A percentile compares a stretch with the other conserved stretches of the same genome.
These are phyloP conservation scores for Talaromyces verruculosus DNA, from an alignment of 2,329 filamentous ascomycete genomes.

Conservation along the genomic window DNA sequence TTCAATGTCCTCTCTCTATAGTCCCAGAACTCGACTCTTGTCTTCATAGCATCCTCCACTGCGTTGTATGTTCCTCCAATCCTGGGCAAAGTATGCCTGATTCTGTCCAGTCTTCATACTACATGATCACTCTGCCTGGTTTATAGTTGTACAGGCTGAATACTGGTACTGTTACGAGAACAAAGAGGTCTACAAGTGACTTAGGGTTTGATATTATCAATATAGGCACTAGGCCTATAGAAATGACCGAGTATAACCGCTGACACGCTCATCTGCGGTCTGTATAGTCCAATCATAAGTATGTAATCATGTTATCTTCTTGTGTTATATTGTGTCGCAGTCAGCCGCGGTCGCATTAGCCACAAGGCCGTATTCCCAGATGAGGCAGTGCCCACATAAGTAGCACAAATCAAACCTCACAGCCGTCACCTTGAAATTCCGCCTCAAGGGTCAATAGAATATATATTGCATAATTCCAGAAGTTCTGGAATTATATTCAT, in stretches of 20 bases:
- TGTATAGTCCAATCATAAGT: neutral
- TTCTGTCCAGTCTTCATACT: neutral
- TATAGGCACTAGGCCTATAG: neutral
- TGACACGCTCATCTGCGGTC: neutral
- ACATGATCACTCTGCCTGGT: neutral
- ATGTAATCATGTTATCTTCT: neutral
- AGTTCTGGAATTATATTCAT: neutral
- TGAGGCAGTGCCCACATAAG: neutral
- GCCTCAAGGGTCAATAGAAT: neutral
- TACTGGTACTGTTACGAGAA: neutral
- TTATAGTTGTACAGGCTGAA: neutral
- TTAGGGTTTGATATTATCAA: neutral
- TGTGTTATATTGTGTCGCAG: neutral
- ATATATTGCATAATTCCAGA: too few relatives aligned
- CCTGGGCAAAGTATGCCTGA: neutral
- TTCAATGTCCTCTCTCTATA: neutral
- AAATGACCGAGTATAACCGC: neutral
- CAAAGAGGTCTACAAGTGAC: neutral
- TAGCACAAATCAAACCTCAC: neutral
- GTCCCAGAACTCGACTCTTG: neutral
- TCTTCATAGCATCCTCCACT: neutral
- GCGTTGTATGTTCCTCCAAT: too few relatives aligned
- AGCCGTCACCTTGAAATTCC: neutral
- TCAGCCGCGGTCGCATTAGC: neutral
- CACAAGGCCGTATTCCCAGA: neutral